Evolutionary conservation across 139 green algal species (phyloP).

Genomic region (Choricystis sp.): DNA sequence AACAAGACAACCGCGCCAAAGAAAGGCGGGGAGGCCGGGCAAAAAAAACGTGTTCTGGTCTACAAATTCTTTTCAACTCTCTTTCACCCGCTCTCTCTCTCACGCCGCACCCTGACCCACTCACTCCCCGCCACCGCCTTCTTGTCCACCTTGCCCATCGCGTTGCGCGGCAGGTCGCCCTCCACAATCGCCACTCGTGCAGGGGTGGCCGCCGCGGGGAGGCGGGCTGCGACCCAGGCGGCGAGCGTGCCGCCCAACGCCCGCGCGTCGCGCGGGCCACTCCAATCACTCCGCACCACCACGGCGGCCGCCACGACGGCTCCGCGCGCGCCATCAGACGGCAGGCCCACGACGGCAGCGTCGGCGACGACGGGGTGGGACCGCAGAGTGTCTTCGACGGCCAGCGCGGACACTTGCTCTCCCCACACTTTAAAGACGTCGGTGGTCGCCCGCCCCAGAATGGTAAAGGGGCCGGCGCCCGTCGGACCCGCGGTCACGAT

Average conservation of each 20-base stretch:
- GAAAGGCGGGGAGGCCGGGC: too few relatives aligned
- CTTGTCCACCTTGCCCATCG: not conserved
- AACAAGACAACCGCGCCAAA: too few relatives aligned
- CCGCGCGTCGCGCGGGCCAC: too few relatives aligned
- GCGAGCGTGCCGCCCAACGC: too few relatives aligned
- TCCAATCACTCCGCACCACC: not conserved
- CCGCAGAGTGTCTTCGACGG: not conserved
- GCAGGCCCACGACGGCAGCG: not conserved
- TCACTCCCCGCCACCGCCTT: not conserved
- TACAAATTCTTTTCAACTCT: not conserved
- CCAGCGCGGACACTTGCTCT: not conserved
- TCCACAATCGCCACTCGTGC: not conserved
- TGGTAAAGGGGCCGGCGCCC: not conserved
- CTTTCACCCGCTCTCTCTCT: not conserved
- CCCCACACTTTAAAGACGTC: not conserved
- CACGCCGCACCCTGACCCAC: not conserved
- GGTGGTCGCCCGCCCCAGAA: not conserved
- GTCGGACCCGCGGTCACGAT: not conserved
- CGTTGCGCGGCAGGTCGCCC: not conserved
- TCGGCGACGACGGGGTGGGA: not conserved
- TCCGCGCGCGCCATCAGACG: too few relatives aligned
- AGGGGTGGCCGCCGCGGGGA: not conserved
- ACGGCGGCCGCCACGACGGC: not conserved
- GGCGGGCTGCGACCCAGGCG: not conserved
- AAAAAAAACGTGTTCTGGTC: not conserved